Evolutionary conservation across 2,329 filamentous ascomycete genomes (phyloP).

Genomic region (Zopfia rhizophila): DNA sequence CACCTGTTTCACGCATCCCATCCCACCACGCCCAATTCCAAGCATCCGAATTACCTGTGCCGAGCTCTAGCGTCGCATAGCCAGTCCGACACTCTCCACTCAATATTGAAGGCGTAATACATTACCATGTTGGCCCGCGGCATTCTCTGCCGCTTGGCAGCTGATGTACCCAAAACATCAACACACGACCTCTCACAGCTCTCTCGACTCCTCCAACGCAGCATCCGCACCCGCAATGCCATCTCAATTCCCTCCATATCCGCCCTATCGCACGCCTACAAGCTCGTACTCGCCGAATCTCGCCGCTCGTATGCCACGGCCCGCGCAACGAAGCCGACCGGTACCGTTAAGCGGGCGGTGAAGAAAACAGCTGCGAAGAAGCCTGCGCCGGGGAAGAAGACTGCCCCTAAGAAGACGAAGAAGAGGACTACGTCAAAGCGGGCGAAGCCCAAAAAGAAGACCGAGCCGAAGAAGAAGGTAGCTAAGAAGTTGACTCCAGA

Average conservation of each 20-base stretch:
- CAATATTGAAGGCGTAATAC: neutral
- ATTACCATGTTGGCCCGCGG: constrained; percentile 50
- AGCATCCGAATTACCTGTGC: constrained; percentile 28
- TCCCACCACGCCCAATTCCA: constrained; percentile 20
- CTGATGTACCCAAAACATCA: constrained; percentile 45
- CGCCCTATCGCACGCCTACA: constrained; percentile 38
- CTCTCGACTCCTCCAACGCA: constrained; percentile 40
- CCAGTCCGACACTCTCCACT: neutral
- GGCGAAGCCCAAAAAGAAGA: constrained; percentile 25
- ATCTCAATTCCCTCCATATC: constrained; percentile 24
- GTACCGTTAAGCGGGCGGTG: constrained; percentile 41
- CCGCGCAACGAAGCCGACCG: constrained; percentile 42
- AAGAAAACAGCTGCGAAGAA: constrained; percentile 36
- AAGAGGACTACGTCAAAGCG: constrained; percentile 12
- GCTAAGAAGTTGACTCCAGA: constrained; percentile 41
- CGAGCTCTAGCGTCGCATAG: constrained; percentile 19
- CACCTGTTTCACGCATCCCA: constrained; percentile 10
- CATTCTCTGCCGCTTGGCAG: constrained; percentile 48
- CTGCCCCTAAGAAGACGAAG: constrained; percentile 30
- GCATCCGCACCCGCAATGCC: constrained; percentile 35
- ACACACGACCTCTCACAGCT: constrained; percentile 49
- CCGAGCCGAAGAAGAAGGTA: constrained; percentile 25
- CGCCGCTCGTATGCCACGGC: constrained; percentile 49
- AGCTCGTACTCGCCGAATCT: constrained; percentile 25
- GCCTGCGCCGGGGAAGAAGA: constrained; percentile 36